These are phyloP conservation scores for Inga oerstediana DNA, from an alignment of 306 rosid genomes.

Conservation along the genomic window DNA sequence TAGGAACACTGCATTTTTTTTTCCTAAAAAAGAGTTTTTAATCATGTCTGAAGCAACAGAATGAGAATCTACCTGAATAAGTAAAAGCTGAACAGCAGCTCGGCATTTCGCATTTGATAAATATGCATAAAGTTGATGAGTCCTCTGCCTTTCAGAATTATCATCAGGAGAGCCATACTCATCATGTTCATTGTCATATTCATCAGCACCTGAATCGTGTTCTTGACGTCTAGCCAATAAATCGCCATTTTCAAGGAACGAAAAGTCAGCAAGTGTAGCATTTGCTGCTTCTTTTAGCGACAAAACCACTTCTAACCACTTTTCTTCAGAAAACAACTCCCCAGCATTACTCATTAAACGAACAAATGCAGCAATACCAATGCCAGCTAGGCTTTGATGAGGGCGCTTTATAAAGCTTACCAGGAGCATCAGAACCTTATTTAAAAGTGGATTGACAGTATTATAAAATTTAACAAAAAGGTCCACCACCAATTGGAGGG, in stretches of 20 bases:
- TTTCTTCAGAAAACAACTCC: conserved; percentile 83
- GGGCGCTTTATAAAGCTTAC: conserved; percentile 96
- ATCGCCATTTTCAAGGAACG: conserved; percentile 59
- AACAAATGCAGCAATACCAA: conserved; percentile 98
- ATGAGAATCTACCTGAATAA: conserved; percentile 81
- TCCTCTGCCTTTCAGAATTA: conserved; percentile 52
- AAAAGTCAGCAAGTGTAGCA: conserved; percentile 85
- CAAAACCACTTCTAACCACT: conserved; percentile 94
- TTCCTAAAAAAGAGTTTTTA: neutral
- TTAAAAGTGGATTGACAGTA: conserved; percentile 92
- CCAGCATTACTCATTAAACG: conserved; percentile 98
- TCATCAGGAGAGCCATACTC: conserved; percentile 52
- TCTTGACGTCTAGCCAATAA: conserved; percentile 42
- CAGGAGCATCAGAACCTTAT: conserved; percentile 83
- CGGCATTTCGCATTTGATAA: conserved; percentile 83
- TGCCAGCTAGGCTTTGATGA: conserved; percentile 98
- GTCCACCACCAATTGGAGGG: conserved; percentile 95
- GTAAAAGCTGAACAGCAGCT: conserved; percentile 92
- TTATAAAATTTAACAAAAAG: conserved; percentile 90
- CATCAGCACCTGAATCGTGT: conserved; percentile 48
- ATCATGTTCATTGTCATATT: conserved; percentile 50
- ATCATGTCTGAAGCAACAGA: conserved; percentile 1
- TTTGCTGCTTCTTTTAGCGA: conserved; percentile 86
- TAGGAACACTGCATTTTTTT: neutral
- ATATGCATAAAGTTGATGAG: conserved; percentile 55